Percentiles rank a stretch among this genome's conserved stretches.
Conservation (phyloP, 1,284 basidiomycete species). For the Mycena citricolor region DNA sequence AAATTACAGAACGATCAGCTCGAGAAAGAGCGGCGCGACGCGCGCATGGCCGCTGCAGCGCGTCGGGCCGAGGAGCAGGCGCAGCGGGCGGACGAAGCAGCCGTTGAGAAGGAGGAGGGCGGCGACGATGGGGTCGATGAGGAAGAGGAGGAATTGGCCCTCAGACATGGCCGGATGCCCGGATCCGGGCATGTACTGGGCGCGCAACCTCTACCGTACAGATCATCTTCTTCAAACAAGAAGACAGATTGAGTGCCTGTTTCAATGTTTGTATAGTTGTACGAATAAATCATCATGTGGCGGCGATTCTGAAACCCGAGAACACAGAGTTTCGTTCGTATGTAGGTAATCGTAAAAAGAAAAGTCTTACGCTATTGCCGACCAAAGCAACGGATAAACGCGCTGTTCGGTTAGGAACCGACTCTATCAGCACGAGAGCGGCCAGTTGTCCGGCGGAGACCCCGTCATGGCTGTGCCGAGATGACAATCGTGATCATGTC, state of each 20-base stretch:
- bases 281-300: no score
- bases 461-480: no score
- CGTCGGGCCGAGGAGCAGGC: constrained; percentile 29
- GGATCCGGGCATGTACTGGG: constrained; percentile 33
- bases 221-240: constrained; percentile 11
- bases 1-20: constrained; percentile 54
- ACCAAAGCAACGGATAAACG: no score
- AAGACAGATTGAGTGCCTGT: constrained; percentile 18
- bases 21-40: constrained; percentile 50
- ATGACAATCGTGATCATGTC: no score
- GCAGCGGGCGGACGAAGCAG: constrained; percentile 7
- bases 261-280: no score
- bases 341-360: no score
- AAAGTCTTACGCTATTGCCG: no score
- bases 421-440: no score
- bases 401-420: no score
- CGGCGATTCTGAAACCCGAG: no score
- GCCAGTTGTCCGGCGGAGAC: no score
- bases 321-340: no score
- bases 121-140: constrained; percentile 6
- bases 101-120: constrained; percentile 15
- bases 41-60: constrained; percentile 18
- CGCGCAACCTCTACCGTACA: background rate
- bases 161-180: constrained; percentile 32
- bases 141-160: constrained; percentile 9